Evolutionary conservation across 2,329 filamentous ascomycete genomes (phyloP).

Genomic region (Alternaria viburni): DNA sequence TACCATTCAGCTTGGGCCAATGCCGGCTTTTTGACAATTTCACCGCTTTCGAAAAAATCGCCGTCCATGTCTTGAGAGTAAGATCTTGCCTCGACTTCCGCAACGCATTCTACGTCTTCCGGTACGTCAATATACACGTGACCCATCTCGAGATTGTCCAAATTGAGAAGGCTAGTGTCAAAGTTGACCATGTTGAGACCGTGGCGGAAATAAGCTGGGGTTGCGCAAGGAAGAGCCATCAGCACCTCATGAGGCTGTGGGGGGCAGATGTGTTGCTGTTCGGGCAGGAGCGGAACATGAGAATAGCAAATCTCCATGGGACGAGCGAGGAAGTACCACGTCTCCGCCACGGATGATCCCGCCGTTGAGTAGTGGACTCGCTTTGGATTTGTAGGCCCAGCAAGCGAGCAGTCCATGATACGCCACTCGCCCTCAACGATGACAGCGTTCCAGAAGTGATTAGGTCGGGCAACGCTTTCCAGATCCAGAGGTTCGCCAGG

Average conservation of each 20-base stretch:
- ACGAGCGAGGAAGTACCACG: constrained; percentile 91
- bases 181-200: constrained; percentile 82
- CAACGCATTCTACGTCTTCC: constrained; percentile 86
- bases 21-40: constrained; percentile 82
- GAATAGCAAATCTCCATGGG: constrained; percentile 94
- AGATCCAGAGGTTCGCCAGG: constrained; percentile 80
- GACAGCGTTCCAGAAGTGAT: constrained; percentile 98
- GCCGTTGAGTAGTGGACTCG: constrained; percentile 78
- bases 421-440: constrained; percentile 95
- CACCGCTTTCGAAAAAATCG: constrained; percentile 91
- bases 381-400: constrained; percentile 86
- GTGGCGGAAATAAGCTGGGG: constrained; percentile 87
- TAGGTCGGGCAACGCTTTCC: constrained; percentile 81
- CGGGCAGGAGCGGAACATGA: constrained; percentile 84
- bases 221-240: constrained; percentile 83
- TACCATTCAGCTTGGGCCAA: constrained; percentile 93
- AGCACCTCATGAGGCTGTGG: constrained; percentile 85
- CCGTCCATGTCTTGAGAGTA: constrained; percentile 86
- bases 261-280: constrained; percentile 92
- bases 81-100: constrained; percentile 85
- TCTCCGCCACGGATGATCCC: constrained; percentile 73
- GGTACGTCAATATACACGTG: constrained; percentile 90
- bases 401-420: constrained; percentile 91
- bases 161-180: constrained; percentile 82
- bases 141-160: constrained; percentile 92